Evolutionary conservation across 1,284 basidiomycete genomes (phyloP), one percentile per base, ranked within the genome.

Genomic region (Leccinum colubrinum): DNA sequence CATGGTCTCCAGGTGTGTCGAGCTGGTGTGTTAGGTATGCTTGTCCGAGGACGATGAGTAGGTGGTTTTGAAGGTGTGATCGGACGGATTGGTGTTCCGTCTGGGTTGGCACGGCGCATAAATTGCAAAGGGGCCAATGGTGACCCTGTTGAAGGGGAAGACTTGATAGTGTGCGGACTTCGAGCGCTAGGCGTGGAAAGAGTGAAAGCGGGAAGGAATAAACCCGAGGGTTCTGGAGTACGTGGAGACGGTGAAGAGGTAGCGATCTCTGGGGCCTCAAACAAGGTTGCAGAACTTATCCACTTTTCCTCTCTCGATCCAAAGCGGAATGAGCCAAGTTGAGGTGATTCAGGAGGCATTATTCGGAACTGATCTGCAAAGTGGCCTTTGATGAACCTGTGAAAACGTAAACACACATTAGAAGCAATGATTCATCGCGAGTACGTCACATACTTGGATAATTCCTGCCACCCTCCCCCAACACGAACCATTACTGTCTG

Each of bases 401-500:
- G 60, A 65, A 55, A 30, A 62, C 39, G 56, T 74, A 55, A 59
- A 59, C 6, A 8, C 20, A 37, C 50, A n/a, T 25, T 14, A 30
- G 48, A 20, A 7, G 17, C 0, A 61, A 27, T 57, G 55, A 56
- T 37, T 43, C 41, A 50, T 37, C 51, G 50, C 8, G 22, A 56
- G 46, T 55, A 17, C 15, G 27, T 46, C 46, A 80, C 87, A 62
- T 74, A 94, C 93, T 87, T 94, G 11, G 92, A 93, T 61, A 97
- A 77, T 74, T 96, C 94, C 59, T 86, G 80, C 95, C 95, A 97
- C n/a, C 95, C 95, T 53, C 95, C 95, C 33, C 95, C 94, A 15
- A 96, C 93, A 63, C 94, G 86, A 48, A 97, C 94, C 95, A 97
- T 97, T 64, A 97, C 95, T 0, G 91, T 95, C 67, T 93, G 90